phyloP scores from a whole-genome alignment of 129 eudicot genomes.

The Artemisia tridentata region DNA sequence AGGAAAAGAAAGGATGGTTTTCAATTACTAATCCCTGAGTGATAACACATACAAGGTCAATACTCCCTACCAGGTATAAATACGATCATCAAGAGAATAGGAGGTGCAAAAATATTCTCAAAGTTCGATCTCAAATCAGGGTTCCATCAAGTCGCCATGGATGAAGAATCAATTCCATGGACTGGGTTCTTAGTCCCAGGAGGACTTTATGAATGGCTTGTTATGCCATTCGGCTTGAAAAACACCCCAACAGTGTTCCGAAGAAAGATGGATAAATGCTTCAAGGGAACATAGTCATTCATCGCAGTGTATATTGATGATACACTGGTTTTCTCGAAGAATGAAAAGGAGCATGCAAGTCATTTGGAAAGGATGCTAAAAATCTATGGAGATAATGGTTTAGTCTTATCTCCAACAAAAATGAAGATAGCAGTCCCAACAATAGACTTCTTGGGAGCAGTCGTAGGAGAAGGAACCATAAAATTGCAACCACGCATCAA shows the following conservation, averaged over 20 bases:
- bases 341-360: too few species aligned
- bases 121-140: background rate
- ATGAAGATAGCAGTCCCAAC: too few species aligned
- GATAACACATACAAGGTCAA: too few species aligned
- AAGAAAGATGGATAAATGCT: background rate
- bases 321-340: too few species aligned
- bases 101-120: background rate
- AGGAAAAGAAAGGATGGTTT: background rate
- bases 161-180: background rate
- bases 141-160: background rate
- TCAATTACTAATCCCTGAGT: background rate
- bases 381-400: too few species aligned
- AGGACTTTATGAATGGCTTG: background rate
- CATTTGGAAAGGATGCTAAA: too few species aligned
- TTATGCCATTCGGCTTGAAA: background rate
- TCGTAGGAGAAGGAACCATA: too few species aligned
- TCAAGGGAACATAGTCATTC: background rate
- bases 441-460: too few species aligned
- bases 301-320: too few species aligned
- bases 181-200: background rate
- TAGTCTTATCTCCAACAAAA: too few species aligned
- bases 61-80: too few species aligned
- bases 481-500: too few species aligned
- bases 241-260: background rate
- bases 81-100: background rate